Evolutionary conservation across 176 grass and related monocot genomes (phyloP), one percentile per base, ranked within the genome.

Genomic region (Triticum monococcum): DNA sequence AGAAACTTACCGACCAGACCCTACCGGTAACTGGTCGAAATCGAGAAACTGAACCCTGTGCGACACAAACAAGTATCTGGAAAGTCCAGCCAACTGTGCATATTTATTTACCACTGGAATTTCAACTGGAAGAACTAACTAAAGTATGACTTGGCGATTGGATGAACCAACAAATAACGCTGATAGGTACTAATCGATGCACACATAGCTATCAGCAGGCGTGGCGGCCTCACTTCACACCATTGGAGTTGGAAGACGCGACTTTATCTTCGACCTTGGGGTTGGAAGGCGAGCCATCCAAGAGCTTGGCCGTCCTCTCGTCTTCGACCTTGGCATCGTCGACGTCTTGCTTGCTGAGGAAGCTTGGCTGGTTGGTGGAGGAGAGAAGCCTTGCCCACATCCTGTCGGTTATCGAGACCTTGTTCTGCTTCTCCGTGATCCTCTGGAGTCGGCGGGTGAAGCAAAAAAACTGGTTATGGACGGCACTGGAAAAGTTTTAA

Each of bases 321-420:
- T 96, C 66, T 68, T 96, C 92, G 52, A 70, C 79, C 72, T 80
- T 90, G 23, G 89, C 87, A n/a, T 92, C 90, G 31, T 94, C 97
- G 0, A 94, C 73, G 57, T 92, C 84, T 65, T 92, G 91, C 67
- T 94, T 90, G 87, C 88, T 92, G 40, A 98, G 92, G 71, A 98
- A 98, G 61, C 97, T 98, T 40, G 96, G 96, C 82, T 98, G 96
- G 84, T 98, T 98, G 25, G 96, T 95, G 46, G 96, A 98, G 9
- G 88, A 98, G 22, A 98, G 91, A 59, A 98, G 91, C 45, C 96
- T 89, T n/a, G 96, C 96, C 96, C 96, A 98, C 91, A 98, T 98
- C 59, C 96, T 92, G 43, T 98, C 96, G 5, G 96, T 92, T 84
- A 98, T 94, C 9, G 88, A 88, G 20, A 98, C 96, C 82, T 89